Base-by-base conservation (phyloP, 129 eudicot genomes). In the Flaveria trinervia region DNA sequence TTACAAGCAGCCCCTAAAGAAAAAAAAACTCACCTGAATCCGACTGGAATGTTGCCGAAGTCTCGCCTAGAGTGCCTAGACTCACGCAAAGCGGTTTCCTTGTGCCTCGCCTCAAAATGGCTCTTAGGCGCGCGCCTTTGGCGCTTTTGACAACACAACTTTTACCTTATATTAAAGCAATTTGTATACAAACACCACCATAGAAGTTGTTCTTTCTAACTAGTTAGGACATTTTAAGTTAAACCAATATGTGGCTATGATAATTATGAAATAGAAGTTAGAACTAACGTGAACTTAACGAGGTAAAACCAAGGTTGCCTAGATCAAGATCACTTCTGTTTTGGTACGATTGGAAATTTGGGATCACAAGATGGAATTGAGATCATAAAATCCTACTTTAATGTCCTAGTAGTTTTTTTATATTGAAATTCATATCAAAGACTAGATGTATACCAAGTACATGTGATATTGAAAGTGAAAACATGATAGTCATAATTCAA, bases 181-280 rank as follows among this genome's bases (percentile, higher is more conserved):
- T 61, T 44, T 46, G 14, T 43, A 64, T 45, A 64, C 15, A 28
- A 45, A 28, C 59, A 62, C 64, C 56, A 43, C 26, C 25, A 44
- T 16, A 22, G 8, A 26, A 61, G 5, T 0, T 9, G 13, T 22
- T 71, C 9, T 48, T 49, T 61, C 71, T 10, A 75, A 9, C 59
- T 62, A 62, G 61, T 46, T 62, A 48, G 33, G 79, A 45, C 48
- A 15, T 61, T 60, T 28, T 28, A 30, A 30, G 16, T 48, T 49
- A 57, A 73, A 75, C 41, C 15, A 49, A 4, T 64, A 61, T 5
- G 17, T 51, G 41, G 22, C 16, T 48, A 2, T 44, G 5, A 62
- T 9, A 28, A 48, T 75, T n/a, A 14, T 62, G 61, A 75, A 62
- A 36, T 36, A 36, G 41, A 36, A 36, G 41, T 9, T 17, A 12